Base-by-base conservation (phyloP, 2,329 filamentous ascomycete species). In the Fusarium beomiforme region DNA sequence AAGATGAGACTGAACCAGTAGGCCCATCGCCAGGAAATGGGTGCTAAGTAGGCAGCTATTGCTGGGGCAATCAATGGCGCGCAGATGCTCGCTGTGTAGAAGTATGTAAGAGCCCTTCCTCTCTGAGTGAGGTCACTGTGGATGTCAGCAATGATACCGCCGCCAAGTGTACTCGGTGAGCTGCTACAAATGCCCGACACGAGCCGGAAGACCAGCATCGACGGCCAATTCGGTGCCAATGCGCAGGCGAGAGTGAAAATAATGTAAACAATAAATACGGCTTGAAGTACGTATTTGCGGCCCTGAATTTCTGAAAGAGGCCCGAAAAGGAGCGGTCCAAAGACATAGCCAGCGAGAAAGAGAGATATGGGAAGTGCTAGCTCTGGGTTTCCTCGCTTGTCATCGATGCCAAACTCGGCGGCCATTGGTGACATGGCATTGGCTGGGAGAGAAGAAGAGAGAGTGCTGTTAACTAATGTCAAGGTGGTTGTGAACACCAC, bases 91-190 rank as follows among this genome's bases (percentile, higher is more conserved):
- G 79, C 79, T 64, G 80, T 50, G 75, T 60, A 80, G 75, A 84
- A 85, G 33, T 80, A 36, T 0, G 78, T 69, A 49, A 80, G 69
- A 1, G 82, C 83, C 31, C 81, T 77, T 9, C 78, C 78, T 37
- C 81, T 66, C 1, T 65, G 58, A 9, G 61, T 62, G 3, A 74
- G 69, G 53, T 85, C 81, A 8, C 73, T 70, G 59, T 84, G 85
- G 19, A 85, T 74, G 67, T 86, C 85, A 2, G 83, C 81, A 67
- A 81, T 84, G 0, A 85, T 69, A 4, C 86, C 83, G 1, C 83
- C 82, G 1, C 83, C 77, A 7, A 85, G 80, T 0, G 83, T 80
- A 44, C 81, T 81, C 0, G 84, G 83, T 1, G 82, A 79, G 5
- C 82, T 79, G 0, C 79, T 83, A 43, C 77, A 78, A 4, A 80